phyloP scores from a whole-genome alignment of 192 early-diverging fungal genomes.

The Paraglomus brasilianum region DNA sequence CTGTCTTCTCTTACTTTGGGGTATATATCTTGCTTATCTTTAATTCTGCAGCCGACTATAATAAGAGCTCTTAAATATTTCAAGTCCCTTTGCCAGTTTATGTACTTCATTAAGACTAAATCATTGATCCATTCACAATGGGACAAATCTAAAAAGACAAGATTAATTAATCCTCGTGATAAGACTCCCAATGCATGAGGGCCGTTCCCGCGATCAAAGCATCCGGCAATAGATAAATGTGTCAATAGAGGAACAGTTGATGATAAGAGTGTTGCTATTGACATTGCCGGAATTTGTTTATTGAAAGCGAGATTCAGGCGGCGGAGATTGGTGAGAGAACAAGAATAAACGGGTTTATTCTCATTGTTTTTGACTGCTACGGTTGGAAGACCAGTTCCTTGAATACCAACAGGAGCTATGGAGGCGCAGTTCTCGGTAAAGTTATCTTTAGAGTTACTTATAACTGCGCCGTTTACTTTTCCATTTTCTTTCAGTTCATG shows the following conservation, averaged over 20 bases:
- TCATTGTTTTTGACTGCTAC: too few species aligned
- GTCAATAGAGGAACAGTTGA: slow-evolving; percentile 23
- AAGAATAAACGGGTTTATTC: neutral
- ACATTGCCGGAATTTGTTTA: slow-evolving; percentile 3
- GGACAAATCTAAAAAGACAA: slow-evolving; percentile 24
- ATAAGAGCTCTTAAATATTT: slow-evolving; percentile 17
- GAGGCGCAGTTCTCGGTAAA: too few species aligned
- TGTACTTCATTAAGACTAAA: slow-evolving; percentile 14
- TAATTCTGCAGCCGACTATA: neutral
- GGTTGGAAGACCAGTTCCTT: too few species aligned
- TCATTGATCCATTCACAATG: slow-evolving; percentile 23
- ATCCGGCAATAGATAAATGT: slow-evolving; percentile 32
- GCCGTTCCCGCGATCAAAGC: slow-evolving; percentile 8
- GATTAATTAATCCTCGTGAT: slow-evolving; percentile 23
- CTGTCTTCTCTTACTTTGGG: too few species aligned
- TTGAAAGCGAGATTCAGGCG: slow-evolving; percentile 15
- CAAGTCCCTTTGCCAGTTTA: slow-evolving; percentile 28
- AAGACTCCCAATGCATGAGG: slow-evolving; percentile 19
- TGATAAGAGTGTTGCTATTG: neutral
- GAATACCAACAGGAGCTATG: too few species aligned
- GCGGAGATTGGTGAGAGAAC: slow-evolving; percentile 8
- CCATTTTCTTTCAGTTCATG: too few species aligned
- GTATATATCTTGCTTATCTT: too few species aligned
- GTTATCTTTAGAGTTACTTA: too few species aligned
- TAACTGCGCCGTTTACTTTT: too few species aligned